phyloP scores from a whole-genome alignment of 2,329 filamentous ascomycete genomes.

The Curvularia verruculosa region DNA sequence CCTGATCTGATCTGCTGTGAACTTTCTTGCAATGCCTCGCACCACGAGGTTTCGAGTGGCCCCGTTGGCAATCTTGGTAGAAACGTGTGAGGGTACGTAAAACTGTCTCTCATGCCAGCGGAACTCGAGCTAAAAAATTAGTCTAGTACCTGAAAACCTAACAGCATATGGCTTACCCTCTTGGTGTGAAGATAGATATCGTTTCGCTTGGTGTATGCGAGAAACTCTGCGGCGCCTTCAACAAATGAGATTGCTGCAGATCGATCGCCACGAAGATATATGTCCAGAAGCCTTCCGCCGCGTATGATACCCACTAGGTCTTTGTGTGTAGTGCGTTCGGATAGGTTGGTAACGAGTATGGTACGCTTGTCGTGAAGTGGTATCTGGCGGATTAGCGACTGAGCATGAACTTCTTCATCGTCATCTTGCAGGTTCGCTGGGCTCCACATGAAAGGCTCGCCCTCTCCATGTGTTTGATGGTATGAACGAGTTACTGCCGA shows the following conservation, averaged over 20 bases:
- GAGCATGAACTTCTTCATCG: slow-evolving; percentile 8
- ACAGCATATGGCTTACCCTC: slow-evolving; percentile 58
- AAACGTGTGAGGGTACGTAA: slow-evolving; percentile 66
- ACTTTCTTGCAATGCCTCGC: slow-evolving; percentile 59
- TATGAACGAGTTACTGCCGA: slow-evolving; percentile 17
- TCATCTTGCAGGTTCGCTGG: slow-evolving; percentile 15
- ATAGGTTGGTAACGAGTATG: slow-evolving; percentile 66
- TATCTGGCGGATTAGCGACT: slow-evolving; percentile 16
- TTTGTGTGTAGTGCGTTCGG: slow-evolving; percentile 66
- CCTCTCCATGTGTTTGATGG: slow-evolving; percentile 25
- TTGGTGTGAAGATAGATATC: slow-evolving; percentile 73
- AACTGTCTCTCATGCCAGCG: slow-evolving; percentile 76
- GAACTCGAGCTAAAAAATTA: slow-evolving; percentile 63
- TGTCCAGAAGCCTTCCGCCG: slow-evolving; percentile 73
- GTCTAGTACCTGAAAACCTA: not conserved
- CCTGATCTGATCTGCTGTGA: slow-evolving; percentile 70
- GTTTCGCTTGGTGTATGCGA: slow-evolving; percentile 66
- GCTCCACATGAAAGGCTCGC: slow-evolving; percentile 24
- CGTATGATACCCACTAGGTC: slow-evolving; percentile 70
- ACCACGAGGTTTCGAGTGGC: slow-evolving; percentile 78
- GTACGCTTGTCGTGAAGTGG: slow-evolving; percentile 58
- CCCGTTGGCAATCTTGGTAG: slow-evolving; percentile 67
- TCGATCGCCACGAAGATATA: slow-evolving; percentile 68
- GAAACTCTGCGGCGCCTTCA: slow-evolving; percentile 64
- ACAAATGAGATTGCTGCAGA: slow-evolving; percentile 73